These are phyloP conservation scores for Auxenochlorella pyrenoidosa DNA, from an alignment of 139 green algal species.

Conservation along the genomic window DNA sequence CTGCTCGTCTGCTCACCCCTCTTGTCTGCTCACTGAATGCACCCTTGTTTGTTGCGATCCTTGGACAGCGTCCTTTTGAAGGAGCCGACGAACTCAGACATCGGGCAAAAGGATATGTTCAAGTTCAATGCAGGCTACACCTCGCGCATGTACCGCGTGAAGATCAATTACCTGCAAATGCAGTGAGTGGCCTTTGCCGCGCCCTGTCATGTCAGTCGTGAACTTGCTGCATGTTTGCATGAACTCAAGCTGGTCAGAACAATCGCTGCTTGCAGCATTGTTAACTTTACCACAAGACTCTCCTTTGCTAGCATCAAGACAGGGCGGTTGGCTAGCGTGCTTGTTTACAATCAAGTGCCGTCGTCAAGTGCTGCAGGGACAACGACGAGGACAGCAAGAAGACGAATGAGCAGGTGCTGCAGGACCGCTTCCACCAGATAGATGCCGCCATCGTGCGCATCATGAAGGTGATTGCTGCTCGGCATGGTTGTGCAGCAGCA, in stretches of 20 bases:
- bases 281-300: no score
- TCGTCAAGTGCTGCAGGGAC: conserved; percentile 66
- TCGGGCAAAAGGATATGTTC: conserved; percentile 89
- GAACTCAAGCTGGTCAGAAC: no score
- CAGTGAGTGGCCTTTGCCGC: conserved; percentile 37
- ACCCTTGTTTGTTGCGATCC: neutral
- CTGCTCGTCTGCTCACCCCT: no score
- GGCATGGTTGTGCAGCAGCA: no score
- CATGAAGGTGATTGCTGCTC: conserved; percentile 84
- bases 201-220: neutral
- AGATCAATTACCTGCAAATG: conserved; percentile 97
- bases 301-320: no score
- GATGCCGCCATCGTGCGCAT: conserved; percentile 98
- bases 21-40: no score
- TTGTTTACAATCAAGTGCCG: no score
- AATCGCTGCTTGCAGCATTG: no score
- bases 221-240: neutral
- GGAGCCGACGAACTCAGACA: conserved; percentile 87
- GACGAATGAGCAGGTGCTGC: conserved; percentile 83
- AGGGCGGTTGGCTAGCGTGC: no score
- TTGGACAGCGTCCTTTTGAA: conserved; percentile 86
- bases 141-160: conserved; percentile 87
- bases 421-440: conserved; percentile 95
- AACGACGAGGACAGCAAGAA: conserved; percentile 94
- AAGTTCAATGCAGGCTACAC: conserved; percentile 88